Conservation (phyloP, 2,329 filamentous ascomycete genomes). For the Endothia cerciana region DNA sequence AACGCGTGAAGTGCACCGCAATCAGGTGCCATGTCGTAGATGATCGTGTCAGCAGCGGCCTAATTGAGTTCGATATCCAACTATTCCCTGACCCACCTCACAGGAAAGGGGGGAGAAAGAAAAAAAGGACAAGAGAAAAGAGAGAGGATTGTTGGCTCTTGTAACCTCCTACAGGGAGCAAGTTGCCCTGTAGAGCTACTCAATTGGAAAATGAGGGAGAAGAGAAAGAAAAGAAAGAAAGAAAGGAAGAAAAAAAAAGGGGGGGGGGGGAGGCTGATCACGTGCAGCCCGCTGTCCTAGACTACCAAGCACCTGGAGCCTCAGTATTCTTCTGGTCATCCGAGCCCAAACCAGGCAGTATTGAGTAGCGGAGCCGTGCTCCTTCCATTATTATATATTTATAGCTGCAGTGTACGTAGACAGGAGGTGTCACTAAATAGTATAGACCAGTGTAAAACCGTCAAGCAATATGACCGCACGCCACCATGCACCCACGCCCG, state of each 20-base stretch:
- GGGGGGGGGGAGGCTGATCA: no score
- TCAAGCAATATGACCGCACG: slow-evolving; percentile 4
- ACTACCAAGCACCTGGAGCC: no score
- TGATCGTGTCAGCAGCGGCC: background rate
- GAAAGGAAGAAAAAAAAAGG: background rate
- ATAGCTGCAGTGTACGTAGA: slow-evolving; percentile 26
- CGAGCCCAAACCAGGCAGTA: background rate
- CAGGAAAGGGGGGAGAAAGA: no score
- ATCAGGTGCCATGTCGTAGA: background rate
- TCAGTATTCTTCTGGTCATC: background rate
- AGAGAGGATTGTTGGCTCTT: no score
- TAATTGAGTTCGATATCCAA: no score
- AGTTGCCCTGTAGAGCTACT: no score
- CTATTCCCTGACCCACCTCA: no score
- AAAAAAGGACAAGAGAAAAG: no score
- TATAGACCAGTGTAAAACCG: slow-evolving; percentile 2
- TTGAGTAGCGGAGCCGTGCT: slow-evolving; percentile 4
- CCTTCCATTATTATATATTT: slow-evolving; percentile 21
- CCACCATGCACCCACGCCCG: slow-evolving; percentile 2
- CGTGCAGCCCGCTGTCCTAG: no score
- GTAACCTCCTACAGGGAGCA: no score
- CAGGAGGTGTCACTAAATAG: slow-evolving; percentile 16
- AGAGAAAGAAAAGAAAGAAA: background rate
- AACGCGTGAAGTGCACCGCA: no score
- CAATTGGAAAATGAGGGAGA: no score